A percentile compares a stretch with the other conserved stretches of the same genome.
Evolutionary conservation across 805 yeast genomes (phyloP).

Genomic region (Candida schatavii): DNA sequence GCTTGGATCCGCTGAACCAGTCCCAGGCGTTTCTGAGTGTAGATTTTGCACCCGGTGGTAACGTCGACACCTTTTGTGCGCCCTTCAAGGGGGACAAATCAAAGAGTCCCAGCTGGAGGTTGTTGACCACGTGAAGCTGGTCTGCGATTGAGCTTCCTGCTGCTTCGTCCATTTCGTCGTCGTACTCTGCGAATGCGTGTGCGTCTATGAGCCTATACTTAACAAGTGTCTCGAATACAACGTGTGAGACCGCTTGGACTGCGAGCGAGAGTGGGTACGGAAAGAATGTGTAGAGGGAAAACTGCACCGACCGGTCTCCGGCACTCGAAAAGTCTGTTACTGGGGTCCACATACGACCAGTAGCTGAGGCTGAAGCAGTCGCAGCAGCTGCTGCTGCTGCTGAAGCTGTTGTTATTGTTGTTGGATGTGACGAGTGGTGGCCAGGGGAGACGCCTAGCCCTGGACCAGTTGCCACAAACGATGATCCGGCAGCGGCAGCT

Average conservation of each 20-base stretch:
- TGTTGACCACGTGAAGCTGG: slow-evolving; percentile 23
- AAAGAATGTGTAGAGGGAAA: slow-evolving; percentile 39
- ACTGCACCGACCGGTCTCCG: slow-evolving; percentile 30
- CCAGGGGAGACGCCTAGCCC: no score
- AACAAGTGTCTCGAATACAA: slow-evolving; percentile 19
- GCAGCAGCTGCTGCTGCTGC: background rate
- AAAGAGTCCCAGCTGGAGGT: slow-evolving; percentile 34
- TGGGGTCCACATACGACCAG: no score
- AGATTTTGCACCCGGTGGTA: slow-evolving; percentile 28
- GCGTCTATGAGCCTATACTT: slow-evolving; percentile 20
- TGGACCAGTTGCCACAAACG: background rate
- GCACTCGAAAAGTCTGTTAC: background rate
- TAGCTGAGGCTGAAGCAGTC: slow-evolving; percentile 3
- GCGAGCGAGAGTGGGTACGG: slow-evolving; percentile 36
- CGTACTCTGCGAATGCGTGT: slow-evolving; percentile 18
- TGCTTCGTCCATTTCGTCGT: slow-evolving; percentile 20
- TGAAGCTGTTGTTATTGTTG: no score
- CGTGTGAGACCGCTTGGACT: slow-evolving; percentile 16
- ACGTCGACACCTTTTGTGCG: slow-evolving; percentile 28
- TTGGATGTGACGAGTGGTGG: no score
- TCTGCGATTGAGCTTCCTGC: background rate
- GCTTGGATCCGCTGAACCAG: slow-evolving; percentile 19
- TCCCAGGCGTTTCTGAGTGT: slow-evolving; percentile 19
- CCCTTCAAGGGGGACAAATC: slow-evolving; percentile 41
- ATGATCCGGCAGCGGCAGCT: background rate